Base-by-base conservation (phyloP, 768 basidiomycete genomes). In the Termitomyces heimii region DNA sequence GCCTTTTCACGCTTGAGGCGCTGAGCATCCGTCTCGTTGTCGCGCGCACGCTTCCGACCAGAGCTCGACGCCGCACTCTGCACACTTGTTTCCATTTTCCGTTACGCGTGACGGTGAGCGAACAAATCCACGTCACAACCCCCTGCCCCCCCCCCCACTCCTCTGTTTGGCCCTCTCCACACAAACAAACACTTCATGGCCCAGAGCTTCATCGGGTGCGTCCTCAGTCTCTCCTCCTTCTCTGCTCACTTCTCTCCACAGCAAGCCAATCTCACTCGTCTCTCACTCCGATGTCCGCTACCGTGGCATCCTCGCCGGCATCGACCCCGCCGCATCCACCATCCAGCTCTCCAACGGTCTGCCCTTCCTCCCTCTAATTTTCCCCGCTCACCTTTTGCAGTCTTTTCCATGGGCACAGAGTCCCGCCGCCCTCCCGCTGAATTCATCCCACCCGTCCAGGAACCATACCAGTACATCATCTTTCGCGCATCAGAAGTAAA, bases 401-500 rank as follows among this genome's bases (percentile, higher is more conserved):
- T 94, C 40, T 92, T 79, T 68, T 93, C 91, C 40, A 91, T 93
- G 89, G 92, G 92, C 37, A 94, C 92, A 1, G 92, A 94, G 70
- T 77, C 83, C 58, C 82, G 92, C 67, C 83, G 88, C 62, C 86
- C 88, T 10, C 82, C 84, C 40, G 71, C 80, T 34, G 86, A 93
- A 69, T 94, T 84, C 71, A 91, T 92, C 56, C 88, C 92, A 4
- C 89, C 92, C 0, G 86, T 87, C 44, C 83, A 85, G 67, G 88
- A 88, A 58, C 89, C 90, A 0, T 94, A 93, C 68, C 82, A 88
- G 61, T 93, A 91, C 71, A 93, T 94, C 71, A 89, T 94, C 61
- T 94, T 94, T 73, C 89, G 89, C 53, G 91, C 91, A 7, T 89
- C 89, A 3, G 90, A 94, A 71, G 91, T 93, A 60, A 92, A 93